phyloP scores from a whole-genome alignment of 1,284 basidiomycete species.

The Ceratorhiza oryzae-sativae region DNA sequence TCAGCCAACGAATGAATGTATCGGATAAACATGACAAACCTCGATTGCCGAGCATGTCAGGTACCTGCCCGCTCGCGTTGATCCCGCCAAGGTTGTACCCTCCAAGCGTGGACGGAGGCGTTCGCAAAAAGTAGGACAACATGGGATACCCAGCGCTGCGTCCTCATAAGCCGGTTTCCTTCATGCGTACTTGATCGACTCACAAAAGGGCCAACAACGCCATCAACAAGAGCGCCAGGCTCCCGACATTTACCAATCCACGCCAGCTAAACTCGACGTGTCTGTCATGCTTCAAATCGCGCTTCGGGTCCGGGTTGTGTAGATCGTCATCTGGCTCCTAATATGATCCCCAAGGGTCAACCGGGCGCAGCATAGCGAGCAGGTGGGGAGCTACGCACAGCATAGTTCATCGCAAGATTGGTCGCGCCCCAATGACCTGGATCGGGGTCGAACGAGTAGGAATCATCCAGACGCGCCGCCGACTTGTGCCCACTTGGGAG shows the following conservation, averaged over 20 bases:
- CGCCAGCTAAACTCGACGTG: constrained; percentile 72
- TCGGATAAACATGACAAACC: constrained; percentile 46
- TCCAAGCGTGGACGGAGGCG: constrained; percentile 58
- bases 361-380: not conserved
- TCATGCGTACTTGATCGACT: not conserved
- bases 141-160: constrained; percentile 76
- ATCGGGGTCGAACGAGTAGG: constrained; percentile 35
- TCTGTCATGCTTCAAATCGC: constrained; percentile 67
- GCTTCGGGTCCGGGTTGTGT: constrained; percentile 55
- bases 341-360: not conserved
- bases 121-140: constrained; percentile 68
- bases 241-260: constrained; percentile 79
- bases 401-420: constrained; percentile 5
- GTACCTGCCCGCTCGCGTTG: constrained; percentile 78
- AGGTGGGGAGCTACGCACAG: not conserved
- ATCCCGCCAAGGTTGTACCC: constrained; percentile 83
- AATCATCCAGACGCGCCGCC: not conserved
- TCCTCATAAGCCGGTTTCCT: not conserved
- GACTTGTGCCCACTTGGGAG: not conserved
- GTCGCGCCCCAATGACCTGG: constrained; percentile 19
- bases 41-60: constrained; percentile 60
- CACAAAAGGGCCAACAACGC: constrained; percentile 71
- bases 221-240: constrained; percentile 68
- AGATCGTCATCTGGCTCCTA: constrained; percentile 49
- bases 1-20: not conserved